These are phyloP conservation scores for Astrocystis sublimbata DNA, from an alignment of 495 filamentous ascomycete genomes.

Conservation along the genomic window DNA sequence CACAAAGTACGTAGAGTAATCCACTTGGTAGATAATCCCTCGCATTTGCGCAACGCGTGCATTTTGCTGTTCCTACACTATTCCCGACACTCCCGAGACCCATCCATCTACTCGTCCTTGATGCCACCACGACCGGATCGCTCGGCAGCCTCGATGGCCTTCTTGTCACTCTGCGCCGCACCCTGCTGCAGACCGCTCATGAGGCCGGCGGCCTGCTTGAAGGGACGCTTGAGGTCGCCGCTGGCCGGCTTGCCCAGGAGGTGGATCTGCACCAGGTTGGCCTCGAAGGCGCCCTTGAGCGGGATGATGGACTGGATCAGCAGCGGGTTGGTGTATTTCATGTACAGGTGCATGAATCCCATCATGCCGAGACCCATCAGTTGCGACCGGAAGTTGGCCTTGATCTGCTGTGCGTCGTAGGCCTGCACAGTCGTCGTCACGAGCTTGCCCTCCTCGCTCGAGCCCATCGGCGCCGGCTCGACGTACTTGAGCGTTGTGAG, in stretches of 20 bases:
- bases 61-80: neutral
- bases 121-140: conserved; percentile 80
- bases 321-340: conserved; percentile 99
- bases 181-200: conserved; percentile 69
- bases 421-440: conserved; percentile 93
- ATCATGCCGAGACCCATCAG: conserved; percentile 97
- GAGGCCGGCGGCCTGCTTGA: conserved; percentile 82
- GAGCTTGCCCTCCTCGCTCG: conserved; percentile 86
- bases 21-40: neutral
- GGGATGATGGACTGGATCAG: conserved; percentile 98
- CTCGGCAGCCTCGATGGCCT: conserved; percentile 85
- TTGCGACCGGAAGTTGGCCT: conserved; percentile 78
- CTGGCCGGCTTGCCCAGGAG: conserved; percentile 84
- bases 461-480: conserved; percentile 90
- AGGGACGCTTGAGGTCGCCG: conserved; percentile 91
- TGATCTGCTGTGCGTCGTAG: conserved; percentile 86
- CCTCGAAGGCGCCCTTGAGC: conserved; percentile 90
- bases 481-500: conserved; percentile 98
- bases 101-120: conserved; percentile 77
- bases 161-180: conserved; percentile 91
- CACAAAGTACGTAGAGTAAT: neutral
- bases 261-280: conserved; percentile 94
- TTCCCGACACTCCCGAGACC: too few relatives aligned
- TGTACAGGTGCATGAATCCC: conserved; percentile 96
- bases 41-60: neutral